These are phyloP conservation scores for Paracoccidioides brasiliensis DNA, from an alignment of 2,329 filamentous ascomycete genomes.

Conservation along the genomic window DNA sequence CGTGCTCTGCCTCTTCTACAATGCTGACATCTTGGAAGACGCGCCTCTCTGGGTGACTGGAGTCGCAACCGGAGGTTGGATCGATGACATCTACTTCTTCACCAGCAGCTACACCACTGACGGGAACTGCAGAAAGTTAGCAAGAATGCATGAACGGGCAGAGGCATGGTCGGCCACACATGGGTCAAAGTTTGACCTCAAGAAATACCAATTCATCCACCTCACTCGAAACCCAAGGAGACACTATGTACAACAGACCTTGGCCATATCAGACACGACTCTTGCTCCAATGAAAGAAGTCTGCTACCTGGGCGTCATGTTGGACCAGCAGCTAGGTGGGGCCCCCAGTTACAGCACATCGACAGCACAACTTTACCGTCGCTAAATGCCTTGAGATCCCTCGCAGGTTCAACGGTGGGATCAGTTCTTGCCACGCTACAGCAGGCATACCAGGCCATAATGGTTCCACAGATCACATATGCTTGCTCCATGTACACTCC, in stretches of 20 bases:
- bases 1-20: conserved; percentile 20
- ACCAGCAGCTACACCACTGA: conserved; percentile 6
- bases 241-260: conserved; percentile 9
- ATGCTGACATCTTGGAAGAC: conserved; percentile 13
- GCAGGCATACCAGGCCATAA: not conserved
- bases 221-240: conserved; percentile 11
- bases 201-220: conserved; percentile 16
- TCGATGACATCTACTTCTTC: conserved; percentile 8
- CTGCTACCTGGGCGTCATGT: conserved; percentile 15
- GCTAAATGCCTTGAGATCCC: conserved; percentile 14
- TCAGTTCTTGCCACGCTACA: not conserved
- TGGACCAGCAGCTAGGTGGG: conserved; percentile 15
- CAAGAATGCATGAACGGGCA: conserved; percentile 9
- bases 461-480: not conserved
- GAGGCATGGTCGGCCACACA: conserved; percentile 12
- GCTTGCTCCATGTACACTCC: too few relatives aligned
- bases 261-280: conserved; percentile 8
- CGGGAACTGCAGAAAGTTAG: conserved; percentile 11
- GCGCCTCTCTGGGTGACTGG: conserved; percentile 2
- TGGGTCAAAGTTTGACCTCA: conserved; percentile 12
- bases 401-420: conserved; percentile 16
- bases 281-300: conserved; percentile 8
- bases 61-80: conserved; percentile 7
- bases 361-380: conserved; percentile 12
- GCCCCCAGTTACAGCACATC: conserved; percentile 13